Percentiles rank a stretch among this genome's conserved stretches.
These are phyloP conservation scores for Colletotrichum sansevieriae DNA, from an alignment of 2,329 filamentous ascomycete genomes.

Conservation along the genomic window DNA sequence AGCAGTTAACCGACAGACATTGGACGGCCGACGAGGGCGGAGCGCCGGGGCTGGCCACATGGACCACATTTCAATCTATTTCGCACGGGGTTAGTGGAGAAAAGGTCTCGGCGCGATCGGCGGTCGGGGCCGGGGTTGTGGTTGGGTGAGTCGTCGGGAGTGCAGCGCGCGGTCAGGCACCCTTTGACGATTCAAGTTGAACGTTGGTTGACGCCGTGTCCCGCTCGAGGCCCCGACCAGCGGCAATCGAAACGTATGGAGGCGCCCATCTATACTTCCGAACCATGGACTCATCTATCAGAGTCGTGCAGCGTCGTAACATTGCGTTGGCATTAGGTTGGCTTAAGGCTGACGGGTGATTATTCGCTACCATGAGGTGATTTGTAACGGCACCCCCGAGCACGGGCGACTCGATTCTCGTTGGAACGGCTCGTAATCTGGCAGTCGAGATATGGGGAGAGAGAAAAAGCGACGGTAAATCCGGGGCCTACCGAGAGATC, in stretches of 20 bases:
- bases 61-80: conserved; percentile 34
- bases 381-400: background rate
- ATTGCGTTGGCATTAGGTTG: background rate
- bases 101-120: conserved; percentile 39
- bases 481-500: conserved; percentile 24
- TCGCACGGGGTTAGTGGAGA: conserved; percentile 34
- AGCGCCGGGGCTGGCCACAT: conserved; percentile 8
- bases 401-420: background rate
- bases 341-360: background rate
- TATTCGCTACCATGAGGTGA: background rate
- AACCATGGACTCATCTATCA: conserved; percentile 1
- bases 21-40: conserved; percentile 12
- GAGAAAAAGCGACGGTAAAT: conserved; percentile 12
- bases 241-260: conserved; percentile 24
- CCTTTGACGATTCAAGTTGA: conserved; percentile 30
- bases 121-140: conserved; percentile 31
- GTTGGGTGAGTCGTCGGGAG: conserved; percentile 18
- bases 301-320: conserved; percentile 5
- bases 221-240: conserved; percentile 4
- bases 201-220: conserved; percentile 9
- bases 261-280: conserved; percentile 15
- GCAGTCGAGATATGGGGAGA: background rate
- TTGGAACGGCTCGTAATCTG: background rate
- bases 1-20: conserved; percentile 12
- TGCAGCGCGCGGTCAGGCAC: conserved; percentile 5